Percentiles rank a stretch among this genome's conserved stretches.
Conservation (phyloP, 1,139 yeast species). For the Spathaspora jeffriesii region DNA sequence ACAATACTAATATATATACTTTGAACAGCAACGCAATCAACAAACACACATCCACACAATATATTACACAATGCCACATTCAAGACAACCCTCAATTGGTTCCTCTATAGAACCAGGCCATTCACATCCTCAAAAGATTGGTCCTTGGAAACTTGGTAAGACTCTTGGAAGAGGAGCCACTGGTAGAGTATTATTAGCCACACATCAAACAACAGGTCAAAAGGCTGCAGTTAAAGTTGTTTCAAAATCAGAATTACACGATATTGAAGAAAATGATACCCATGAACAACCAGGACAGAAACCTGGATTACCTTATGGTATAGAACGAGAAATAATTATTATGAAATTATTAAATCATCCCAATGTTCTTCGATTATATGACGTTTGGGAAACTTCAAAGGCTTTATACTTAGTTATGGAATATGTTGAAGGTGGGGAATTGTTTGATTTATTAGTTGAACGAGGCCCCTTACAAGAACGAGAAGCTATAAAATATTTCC, state of each 20-base stretch:
- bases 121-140: constrained; percentile 52
- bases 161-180: constrained; percentile 84
- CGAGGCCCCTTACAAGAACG: constrained; percentile 78
- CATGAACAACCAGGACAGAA: constrained; percentile 31
- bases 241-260: constrained; percentile 58
- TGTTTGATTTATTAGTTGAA: constrained; percentile 74
- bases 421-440: constrained; percentile 83
- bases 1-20: not conserved
- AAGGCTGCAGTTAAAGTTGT: constrained; percentile 83
- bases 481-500: constrained; percentile 73
- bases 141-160: constrained; percentile 82
- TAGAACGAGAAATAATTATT: constrained; percentile 79
- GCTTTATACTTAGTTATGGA: constrained; percentile 74
- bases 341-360: constrained; percentile 80
- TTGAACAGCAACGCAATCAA: not conserved
- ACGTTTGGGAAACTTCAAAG: constrained; percentile 83
- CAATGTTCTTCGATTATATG: constrained; percentile 72
- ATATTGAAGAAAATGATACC: constrained; percentile 20
- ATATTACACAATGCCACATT: constrained; percentile 28
- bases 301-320: constrained; percentile 72
- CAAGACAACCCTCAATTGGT: constrained; percentile 43
- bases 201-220: constrained; percentile 67
- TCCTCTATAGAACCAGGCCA: constrained; percentile 31
- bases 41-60: not conserved
- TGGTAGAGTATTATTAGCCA: constrained; percentile 75